Evolutionary conservation across 2,329 filamentous ascomycete species (phyloP).

Genomic region (Diplodia sapinea): DNA sequence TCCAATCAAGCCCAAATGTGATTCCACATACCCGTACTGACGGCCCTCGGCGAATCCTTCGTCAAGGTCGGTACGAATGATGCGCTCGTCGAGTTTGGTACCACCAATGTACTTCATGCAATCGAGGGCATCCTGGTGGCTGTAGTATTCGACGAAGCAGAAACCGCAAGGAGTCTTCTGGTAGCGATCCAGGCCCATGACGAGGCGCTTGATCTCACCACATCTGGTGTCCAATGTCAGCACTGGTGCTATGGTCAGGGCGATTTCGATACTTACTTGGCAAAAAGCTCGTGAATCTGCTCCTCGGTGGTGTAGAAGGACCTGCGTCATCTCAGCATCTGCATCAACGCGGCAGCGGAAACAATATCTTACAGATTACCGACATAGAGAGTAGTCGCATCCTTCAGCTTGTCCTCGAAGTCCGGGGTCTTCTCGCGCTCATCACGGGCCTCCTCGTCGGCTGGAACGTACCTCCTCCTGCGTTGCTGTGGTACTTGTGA

Average conservation of each 20-base stretch:
- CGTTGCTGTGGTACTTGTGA: slow-evolving; percentile 64
- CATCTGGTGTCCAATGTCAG: slow-evolving; percentile 55
- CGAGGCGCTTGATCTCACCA: slow-evolving; percentile 95
- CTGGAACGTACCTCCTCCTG: slow-evolving; percentile 67
- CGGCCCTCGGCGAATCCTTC: slow-evolving; percentile 95
- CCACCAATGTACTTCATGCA: slow-evolving; percentile 99
- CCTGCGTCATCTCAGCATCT: slow-evolving; percentile 50
- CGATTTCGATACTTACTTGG: slow-evolving; percentile 64
- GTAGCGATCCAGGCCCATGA: slow-evolving; percentile 97
- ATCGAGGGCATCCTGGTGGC: slow-evolving; percentile 93
- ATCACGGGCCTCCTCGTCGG: slow-evolving; percentile 64
- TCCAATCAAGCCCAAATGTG: background rate
- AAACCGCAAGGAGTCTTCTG: slow-evolving; percentile 98
- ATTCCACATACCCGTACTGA: slow-evolving; percentile 75
- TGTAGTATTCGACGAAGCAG: slow-evolving; percentile 99
- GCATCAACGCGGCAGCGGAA: background rate
- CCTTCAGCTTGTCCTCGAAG: slow-evolving; percentile 76
- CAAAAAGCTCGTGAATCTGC: slow-evolving; percentile 96
- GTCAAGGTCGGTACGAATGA: slow-evolving; percentile 94
- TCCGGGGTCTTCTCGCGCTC: slow-evolving; percentile 60
- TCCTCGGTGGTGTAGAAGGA: slow-evolving; percentile 99
- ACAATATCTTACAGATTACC: slow-evolving; percentile 77
- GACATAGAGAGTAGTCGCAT: slow-evolving; percentile 95
- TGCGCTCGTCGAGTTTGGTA: slow-evolving; percentile 95
- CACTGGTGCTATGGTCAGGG: slow-evolving; percentile 12